phyloP scores from a whole-genome alignment of 768 basidiomycete genomes.

The Kwoniella mangroviensis region DNA sequence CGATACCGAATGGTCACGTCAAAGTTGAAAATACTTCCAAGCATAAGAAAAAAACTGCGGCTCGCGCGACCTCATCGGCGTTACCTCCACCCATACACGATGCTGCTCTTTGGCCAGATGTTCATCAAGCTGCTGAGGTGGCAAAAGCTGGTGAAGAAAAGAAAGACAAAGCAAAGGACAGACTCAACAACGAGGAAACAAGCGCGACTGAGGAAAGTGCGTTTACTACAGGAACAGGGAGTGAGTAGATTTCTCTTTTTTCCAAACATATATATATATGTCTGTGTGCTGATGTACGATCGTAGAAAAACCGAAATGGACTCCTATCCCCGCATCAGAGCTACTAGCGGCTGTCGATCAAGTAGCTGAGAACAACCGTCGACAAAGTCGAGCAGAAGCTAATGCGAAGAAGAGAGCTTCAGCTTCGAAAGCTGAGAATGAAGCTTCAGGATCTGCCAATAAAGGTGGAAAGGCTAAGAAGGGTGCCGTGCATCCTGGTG shows the following conservation, averaged over 20 bases:
- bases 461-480: constrained; percentile 27
- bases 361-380: constrained; percentile 38
- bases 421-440: constrained; percentile 23
- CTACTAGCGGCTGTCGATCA: constrained; percentile 64
- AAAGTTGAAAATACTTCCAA: constrained; percentile 7
- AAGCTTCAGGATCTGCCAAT: constrained; percentile 16
- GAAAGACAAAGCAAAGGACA: constrained; percentile 34
- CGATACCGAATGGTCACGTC: constrained; percentile 9
- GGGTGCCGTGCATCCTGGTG: background rate
- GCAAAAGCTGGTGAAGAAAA: constrained; percentile 37
- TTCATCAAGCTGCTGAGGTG: constrained; percentile 40
- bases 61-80: constrained; percentile 11
- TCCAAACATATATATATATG: background rate
- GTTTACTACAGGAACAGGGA: constrained; percentile 19
- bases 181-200: constrained; percentile 34
- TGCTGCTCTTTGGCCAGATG: constrained; percentile 48
- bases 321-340: constrained; percentile 66
- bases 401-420: constrained; percentile 24
- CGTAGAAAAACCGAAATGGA: constrained; percentile 68
- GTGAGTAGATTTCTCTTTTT: constrained; percentile 27
- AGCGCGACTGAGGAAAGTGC: constrained; percentile 26
- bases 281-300: background rate
- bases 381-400: constrained; percentile 21
- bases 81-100: constrained; percentile 36
- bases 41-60: constrained; percentile 29